Evolutionary conservation across 2,329 filamentous ascomycete species (phyloP), one percentile per base, ranked within the genome.

Genomic region (Parafenestella ontariensis): DNA sequence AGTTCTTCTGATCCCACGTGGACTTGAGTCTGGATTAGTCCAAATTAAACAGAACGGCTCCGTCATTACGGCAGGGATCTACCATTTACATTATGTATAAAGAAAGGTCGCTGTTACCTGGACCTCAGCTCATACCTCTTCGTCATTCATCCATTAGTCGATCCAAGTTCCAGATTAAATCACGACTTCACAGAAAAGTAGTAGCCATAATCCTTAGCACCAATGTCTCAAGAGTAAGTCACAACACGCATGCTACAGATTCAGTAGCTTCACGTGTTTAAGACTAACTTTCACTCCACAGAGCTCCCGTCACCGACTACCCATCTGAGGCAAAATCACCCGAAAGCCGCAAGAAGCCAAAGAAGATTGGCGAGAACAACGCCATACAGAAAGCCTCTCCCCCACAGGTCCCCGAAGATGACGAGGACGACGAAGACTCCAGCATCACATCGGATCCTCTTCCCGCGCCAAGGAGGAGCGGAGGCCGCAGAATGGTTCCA

Each of bases 401-500:
- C n/a, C 34, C n/a, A 37, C 34, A 37, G 10, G 34, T n/a, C 15
- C 34, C 5, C 15, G 4, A 17, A 18, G 34, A 64, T 6, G 56
- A 61, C 36, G 52, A 56, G 11, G 54, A 61, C 41, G 37, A 56
- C 41, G 52, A 54, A 21, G 34, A 11, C 34, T 17, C 5, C 15
- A 11, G 34, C 5, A n/a, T 5, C 13, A 20, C 15, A 4, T 11
- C n/a, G 5, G 34, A 17, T 3, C 34, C 15, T 11, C 15, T 3
- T 37, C 13, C n/a, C 13, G 11, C 11, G 34, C 34, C 34, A 7
- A 5, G 34, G 18, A 9, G 36, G 36, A 23, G 6, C 11, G 56
- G 60, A 5, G 56, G 60, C 46, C 56, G 65, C 18, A 43, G 65
- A 6, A 69, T 64, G 34, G 56, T 65, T 17, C 73, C 73, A 2